A percentile compares a stretch with the other conserved stretches of the same genome.
These are phyloP conservation scores for Wallacemonas collosoma DNA, from an alignment of 208 protist species.

Conservation along the genomic window DNA sequence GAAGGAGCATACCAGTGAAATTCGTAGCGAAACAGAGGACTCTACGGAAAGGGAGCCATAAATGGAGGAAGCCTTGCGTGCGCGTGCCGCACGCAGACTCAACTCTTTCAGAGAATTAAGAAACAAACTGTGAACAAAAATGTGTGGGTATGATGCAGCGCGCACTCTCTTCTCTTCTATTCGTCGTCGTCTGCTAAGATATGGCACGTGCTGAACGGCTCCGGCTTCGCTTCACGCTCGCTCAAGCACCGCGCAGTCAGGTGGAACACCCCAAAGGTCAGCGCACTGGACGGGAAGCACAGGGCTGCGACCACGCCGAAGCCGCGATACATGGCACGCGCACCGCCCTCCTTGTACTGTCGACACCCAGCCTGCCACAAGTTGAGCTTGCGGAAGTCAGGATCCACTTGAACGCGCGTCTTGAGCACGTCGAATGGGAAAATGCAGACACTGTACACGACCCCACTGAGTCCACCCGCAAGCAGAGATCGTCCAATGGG, in stretches of 20 bases:
- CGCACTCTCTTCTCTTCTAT: too few relatives aligned
- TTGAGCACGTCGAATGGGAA: conserved; percentile 61
- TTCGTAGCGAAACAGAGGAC: too few relatives aligned
- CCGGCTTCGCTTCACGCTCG: neutral
- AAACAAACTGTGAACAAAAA: too few relatives aligned
- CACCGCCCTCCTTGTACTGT: conserved; percentile 38
- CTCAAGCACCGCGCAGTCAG: neutral
- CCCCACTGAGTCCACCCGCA: conserved; percentile 42
- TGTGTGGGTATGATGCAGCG: too few relatives aligned
- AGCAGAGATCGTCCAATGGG: conserved; percentile 27
- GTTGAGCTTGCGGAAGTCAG: conserved; percentile 13
- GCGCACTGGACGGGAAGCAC: conserved; percentile 51
- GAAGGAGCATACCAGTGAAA: too few relatives aligned
- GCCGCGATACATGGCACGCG: conserved; percentile 42
- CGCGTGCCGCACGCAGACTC: too few relatives aligned
- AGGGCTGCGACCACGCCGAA: conserved; percentile 38
- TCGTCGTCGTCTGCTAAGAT: neutral
- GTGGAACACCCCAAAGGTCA: conserved; percentile 46
- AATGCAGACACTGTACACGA: conserved; percentile 44
- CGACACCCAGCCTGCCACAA: conserved; percentile 23
- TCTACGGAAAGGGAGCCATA: too few relatives aligned
- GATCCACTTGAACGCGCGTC: conserved; percentile 52
- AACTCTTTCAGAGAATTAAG: too few relatives aligned
- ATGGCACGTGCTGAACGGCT: conserved; percentile 3
- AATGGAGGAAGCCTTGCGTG: too few relatives aligned